Conservation (phyloP, 371 early-diverging fungal genomes). For the Lichtheimia ornata region DNA sequence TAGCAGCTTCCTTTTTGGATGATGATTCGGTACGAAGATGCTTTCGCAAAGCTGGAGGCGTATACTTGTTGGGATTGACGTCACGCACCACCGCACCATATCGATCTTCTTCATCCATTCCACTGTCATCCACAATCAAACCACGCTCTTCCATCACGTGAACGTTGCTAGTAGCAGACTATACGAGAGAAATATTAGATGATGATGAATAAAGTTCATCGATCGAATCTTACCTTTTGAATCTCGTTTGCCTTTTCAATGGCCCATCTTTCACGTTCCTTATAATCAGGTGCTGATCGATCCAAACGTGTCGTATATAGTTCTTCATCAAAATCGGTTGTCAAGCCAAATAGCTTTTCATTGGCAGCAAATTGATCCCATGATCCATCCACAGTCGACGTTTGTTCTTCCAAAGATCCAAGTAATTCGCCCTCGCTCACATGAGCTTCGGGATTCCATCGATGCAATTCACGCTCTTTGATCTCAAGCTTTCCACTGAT, state of each 20-base stretch:
- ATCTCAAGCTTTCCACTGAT: conserved; percentile 75
- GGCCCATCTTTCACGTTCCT: conserved; percentile 87
- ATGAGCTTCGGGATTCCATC: conserved; percentile 81
- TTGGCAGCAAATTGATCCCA: conserved; percentile 99
- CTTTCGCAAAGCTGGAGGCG: conserved; percentile 83
- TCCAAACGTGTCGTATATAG: conserved; percentile 96
- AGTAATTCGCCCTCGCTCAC: conserved; percentile 29
- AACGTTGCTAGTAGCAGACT: conserved; percentile 72
- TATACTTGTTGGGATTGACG: conserved; percentile 68
- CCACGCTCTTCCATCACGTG: conserved; percentile 97
- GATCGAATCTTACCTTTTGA: conserved; percentile 45
- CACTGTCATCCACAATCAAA: conserved; percentile 59
- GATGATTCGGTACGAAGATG: conserved; percentile 6
- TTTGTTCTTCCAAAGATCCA: conserved; percentile 48
- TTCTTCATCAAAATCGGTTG: conserved; percentile 94
- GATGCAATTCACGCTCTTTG: conserved; percentile 80
- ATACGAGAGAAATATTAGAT: not conserved
- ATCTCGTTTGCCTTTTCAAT: conserved; percentile 89
- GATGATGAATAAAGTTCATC: not conserved
- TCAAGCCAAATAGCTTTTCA: conserved; percentile 93
- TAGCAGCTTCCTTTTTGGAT: conserved; percentile 17
- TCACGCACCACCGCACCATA: conserved; percentile 83
- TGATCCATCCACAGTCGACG: conserved; percentile 26
- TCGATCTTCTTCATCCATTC: conserved; percentile 88
- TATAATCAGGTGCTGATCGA: conserved; percentile 81